phyloP scores from a whole-genome alignment of 1,284 basidiomycete species.

The Malassezia vespertilionis region DNA sequence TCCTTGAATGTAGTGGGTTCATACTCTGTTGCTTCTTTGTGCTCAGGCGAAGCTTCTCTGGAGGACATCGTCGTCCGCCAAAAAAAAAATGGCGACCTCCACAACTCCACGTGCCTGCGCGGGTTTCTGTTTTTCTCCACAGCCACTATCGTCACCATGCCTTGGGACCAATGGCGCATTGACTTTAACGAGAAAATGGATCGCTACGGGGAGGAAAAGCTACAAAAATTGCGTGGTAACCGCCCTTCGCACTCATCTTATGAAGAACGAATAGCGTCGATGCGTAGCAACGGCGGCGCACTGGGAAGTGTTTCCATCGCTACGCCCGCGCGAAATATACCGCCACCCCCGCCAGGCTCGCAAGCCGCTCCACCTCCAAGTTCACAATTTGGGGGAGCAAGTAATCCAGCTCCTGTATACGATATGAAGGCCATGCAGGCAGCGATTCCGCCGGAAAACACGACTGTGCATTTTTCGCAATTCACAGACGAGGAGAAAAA shows the following conservation, averaged over 20 bases:
- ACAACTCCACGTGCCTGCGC: not conserved
- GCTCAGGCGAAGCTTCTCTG: not conserved
- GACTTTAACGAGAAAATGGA: slow-evolving; percentile 13
- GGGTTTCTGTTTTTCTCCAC: not conserved
- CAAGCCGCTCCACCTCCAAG: not conserved
- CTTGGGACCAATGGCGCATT: slow-evolving; percentile 14
- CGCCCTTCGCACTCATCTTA: not conserved
- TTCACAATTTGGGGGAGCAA: too few species aligned
- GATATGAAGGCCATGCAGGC: too few species aligned
- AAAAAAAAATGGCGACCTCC: not conserved
- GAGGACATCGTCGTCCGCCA: not conserved
- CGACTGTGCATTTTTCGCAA: slow-evolving; percentile 29
- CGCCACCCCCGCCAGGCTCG: slow-evolving; percentile 7
- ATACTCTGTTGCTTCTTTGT: not conserved
- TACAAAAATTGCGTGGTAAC: not conserved
- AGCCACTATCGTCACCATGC: slow-evolving; percentile 1
- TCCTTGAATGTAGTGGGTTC: slow-evolving; percentile 48
- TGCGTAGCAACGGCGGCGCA: slow-evolving; percentile 8
- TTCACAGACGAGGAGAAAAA: slow-evolving; percentile 32
- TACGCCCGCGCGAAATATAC: not conserved
- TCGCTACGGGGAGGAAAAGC: slow-evolving; percentile 11
- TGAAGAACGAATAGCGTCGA: slow-evolving; percentile 11
- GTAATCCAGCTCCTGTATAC: too few species aligned
- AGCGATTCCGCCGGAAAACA: slow-evolving; percentile 1
- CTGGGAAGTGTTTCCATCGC: not conserved